These are phyloP conservation scores for Monosporascus sp. DNA, from an alignment of 2,329 filamentous ascomycete genomes.

Conservation along the genomic window DNA sequence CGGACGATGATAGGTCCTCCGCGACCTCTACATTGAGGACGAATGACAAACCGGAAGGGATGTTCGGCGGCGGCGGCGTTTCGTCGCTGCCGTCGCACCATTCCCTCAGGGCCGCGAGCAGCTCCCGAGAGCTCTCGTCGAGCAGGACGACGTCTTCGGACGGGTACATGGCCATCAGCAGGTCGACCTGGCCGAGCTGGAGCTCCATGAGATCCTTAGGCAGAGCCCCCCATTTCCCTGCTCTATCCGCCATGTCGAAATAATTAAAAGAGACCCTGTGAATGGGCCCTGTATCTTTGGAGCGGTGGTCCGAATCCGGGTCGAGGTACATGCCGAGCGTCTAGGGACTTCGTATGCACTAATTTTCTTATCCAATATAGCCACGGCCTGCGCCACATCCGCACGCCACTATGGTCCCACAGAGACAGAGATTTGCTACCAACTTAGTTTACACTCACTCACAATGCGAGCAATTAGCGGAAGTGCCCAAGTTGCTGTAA, in stretches of 20 bases:
- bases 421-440: too few species aligned
- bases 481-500: too few species aligned
- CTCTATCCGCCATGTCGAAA: slow-evolving; percentile 22
- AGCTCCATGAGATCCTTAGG: slow-evolving; percentile 40
- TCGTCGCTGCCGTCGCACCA: slow-evolving; percentile 3
- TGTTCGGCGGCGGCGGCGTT: background rate
- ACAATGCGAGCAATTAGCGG: too few species aligned
- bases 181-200: slow-evolving; percentile 44
- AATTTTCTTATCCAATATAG: too few species aligned
- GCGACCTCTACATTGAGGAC: slow-evolving; percentile 21
- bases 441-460: too few species aligned
- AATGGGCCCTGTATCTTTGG: too few species aligned
- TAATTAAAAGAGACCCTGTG: slow-evolving; percentile 5
- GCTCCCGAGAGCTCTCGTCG: slow-evolving; percentile 12
- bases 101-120: slow-evolving; percentile 4
- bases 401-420: too few species aligned
- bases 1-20: background rate
- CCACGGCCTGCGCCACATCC: too few species aligned
- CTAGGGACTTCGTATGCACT: too few species aligned
- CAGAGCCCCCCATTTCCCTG: slow-evolving; percentile 12
- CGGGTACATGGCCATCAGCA: slow-evolving; percentile 49
- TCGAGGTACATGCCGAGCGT: too few species aligned
- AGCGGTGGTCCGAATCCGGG: too few species aligned
- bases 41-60: slow-evolving; percentile 10
- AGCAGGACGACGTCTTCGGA: slow-evolving; percentile 29